phyloP scores from a whole-genome alignment of 192 early-diverging fungal genomes.

The Phlyctochytrium planicorne region DNA sequence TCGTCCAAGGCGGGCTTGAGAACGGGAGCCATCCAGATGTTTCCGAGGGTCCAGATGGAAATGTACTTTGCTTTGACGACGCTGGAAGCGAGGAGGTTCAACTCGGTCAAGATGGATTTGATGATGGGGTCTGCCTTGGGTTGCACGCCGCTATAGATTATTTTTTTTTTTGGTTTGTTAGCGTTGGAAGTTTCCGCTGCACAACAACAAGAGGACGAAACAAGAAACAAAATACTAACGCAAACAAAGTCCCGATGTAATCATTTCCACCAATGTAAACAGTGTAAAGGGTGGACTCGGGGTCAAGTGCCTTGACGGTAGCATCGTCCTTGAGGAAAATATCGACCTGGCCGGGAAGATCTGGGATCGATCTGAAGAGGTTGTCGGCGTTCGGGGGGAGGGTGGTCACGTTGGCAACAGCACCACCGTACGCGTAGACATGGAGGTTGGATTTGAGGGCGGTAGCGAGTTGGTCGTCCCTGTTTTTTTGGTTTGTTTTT shows the following conservation, averaged over 20 bases:
- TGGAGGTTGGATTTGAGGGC: neutral
- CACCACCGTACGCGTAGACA: neutral
- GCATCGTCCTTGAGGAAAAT: neutral
- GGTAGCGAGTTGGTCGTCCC: neutral
- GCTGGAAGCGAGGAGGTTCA: neutral
- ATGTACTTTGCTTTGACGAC: neutral
- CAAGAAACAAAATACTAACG: neutral
- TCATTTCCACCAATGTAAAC: conserved; percentile 28
- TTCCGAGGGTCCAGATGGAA: neutral
- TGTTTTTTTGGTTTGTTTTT: too few relatives aligned
- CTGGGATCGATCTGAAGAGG: neutral
- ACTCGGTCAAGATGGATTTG: conserved; percentile 12
- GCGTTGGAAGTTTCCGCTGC: neutral
- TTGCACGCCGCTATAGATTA: neutral
- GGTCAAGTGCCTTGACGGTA: neutral
- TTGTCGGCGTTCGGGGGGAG: neutral
- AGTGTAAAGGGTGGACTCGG: conserved; percentile 14
- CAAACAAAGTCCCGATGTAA: conserved; percentile 1
- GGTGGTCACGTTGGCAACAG: neutral
- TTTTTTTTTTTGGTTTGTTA: neutral
- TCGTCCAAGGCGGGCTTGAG: neutral
- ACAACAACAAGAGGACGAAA: too few relatives aligned
- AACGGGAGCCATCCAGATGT: neutral
- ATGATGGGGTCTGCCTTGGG: conserved; percentile 3
- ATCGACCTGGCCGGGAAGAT: neutral